Percentiles rank a stretch among this genome's conserved stretches.
These are phyloP conservation scores for Hysterium pulicare DNA, from an alignment of 2,329 filamentous ascomycete species.

Conservation along the genomic window DNA sequence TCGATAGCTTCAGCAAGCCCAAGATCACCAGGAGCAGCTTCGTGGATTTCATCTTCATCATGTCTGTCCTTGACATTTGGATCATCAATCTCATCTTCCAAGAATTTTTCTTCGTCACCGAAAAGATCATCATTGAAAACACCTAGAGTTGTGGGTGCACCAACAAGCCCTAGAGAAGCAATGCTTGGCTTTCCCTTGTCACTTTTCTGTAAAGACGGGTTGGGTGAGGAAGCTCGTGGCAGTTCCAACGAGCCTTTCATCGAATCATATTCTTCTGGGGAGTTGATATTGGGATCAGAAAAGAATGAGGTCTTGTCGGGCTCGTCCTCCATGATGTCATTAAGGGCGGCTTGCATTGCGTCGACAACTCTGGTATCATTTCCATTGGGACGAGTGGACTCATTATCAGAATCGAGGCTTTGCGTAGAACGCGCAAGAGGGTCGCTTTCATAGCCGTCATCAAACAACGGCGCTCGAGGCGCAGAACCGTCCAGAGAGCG, in stretches of 20 bases:
- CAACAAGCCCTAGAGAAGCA: conserved; percentile 86
- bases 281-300: conserved; percentile 50
- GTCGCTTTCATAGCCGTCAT: conserved; percentile 75
- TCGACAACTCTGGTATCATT: conserved; percentile 80
- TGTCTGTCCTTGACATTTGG: conserved; percentile 58
- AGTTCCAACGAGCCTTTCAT: conserved; percentile 61
- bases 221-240: conserved; percentile 42
- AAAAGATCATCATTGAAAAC: conserved; percentile 94
- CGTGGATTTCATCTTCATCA: conserved; percentile 79
- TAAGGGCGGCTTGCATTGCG: conserved; percentile 88
- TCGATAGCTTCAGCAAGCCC: conserved; percentile 91
- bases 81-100: conserved; percentile 82
- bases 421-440: conserved; percentile 72
- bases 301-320: conserved; percentile 65
- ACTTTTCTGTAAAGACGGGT: conserved; percentile 35
- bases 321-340: conserved; percentile 83
- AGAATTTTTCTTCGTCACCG: conserved; percentile 81
- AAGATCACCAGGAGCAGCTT: conserved; percentile 90
- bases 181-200: conserved; percentile 72
- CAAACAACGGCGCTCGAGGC: conserved; percentile 62
- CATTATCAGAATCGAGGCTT: conserved; percentile 69
- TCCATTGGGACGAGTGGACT: conserved; percentile 40
- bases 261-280: conserved; percentile 60
- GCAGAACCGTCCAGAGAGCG: conserved; percentile 67
- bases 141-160: conserved; percentile 78